Conservation (phyloP, 2,329 filamentous ascomycete genomes). For the Pestalotiopsis sp. region DNA sequence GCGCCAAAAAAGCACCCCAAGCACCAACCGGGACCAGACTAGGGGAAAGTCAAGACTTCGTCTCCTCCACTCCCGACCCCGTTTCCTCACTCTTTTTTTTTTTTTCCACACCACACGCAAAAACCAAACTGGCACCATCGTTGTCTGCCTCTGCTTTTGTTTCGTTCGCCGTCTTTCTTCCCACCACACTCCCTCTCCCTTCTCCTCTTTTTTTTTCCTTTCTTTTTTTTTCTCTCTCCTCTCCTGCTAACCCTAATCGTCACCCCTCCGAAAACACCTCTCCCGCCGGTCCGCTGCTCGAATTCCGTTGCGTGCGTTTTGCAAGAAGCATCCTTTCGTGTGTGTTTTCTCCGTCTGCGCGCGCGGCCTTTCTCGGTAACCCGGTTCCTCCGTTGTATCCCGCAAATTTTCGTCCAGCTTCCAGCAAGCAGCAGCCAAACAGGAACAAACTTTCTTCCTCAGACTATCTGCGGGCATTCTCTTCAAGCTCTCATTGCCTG, state of each 20-base stretch:
- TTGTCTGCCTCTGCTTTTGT: slow-evolving; percentile 32
- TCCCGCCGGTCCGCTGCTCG: slow-evolving; percentile 32
- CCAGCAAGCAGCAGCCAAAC: background rate
- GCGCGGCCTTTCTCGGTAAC: slow-evolving; percentile 36
- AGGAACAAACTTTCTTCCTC: slow-evolving; percentile 18
- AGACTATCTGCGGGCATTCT: background rate
- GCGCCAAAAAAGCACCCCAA: background rate
- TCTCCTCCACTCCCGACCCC: slow-evolving; percentile 28
- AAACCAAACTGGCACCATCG: slow-evolving; percentile 37
- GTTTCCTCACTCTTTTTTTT: slow-evolving; percentile 24
- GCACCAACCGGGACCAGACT: background rate
- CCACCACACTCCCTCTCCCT: slow-evolving; percentile 33
- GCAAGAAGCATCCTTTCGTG: slow-evolving; percentile 39
- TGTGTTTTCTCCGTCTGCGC: slow-evolving; percentile 35
- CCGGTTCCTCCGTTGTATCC: slow-evolving; percentile 27
- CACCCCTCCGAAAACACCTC: slow-evolving; percentile 30
- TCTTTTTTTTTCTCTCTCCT: slow-evolving; percentile 49
- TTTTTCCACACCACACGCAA: slow-evolving; percentile 33
- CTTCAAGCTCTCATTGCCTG: background rate
- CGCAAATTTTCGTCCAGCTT: slow-evolving; percentile 21
- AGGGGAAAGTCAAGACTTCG: slow-evolving; percentile 11
- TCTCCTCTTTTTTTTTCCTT: slow-evolving; percentile 47
- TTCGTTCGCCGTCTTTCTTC: slow-evolving; percentile 31
- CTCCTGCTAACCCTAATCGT: slow-evolving; percentile 31
- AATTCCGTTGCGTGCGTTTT: slow-evolving; percentile 39